Base-by-base conservation (phyloP, 495 filamentous ascomycete genomes). In the Aspergillus wentii region DNA sequence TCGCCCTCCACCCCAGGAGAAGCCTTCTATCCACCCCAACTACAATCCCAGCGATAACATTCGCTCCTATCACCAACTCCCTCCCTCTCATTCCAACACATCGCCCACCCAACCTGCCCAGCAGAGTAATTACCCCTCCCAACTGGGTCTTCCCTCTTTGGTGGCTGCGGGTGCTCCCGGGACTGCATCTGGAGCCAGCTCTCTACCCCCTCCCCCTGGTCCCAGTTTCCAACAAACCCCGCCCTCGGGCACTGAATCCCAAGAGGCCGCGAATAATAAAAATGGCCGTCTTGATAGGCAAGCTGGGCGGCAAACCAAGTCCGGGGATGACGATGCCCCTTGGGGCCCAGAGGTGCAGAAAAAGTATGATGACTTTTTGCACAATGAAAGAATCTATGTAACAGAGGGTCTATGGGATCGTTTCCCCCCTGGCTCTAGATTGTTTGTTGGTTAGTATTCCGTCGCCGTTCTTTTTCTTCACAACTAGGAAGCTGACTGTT, bases 361-460 rank as follows among this genome's bases (percentile, higher is more conserved):
- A 54, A 74, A 72, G 31, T 97, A 88, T 60, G 87, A 95, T 33
- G 74, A 80, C 22, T 98, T 96, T 56, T 65, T 92, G 8, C 74
- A 77, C 30, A 75, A 88, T 43, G 88, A 94, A 60, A 71, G 85
- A 40, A 68, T 73, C 21, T 89, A 90, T 56, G 86, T 94, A 20
- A 79, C 75, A 7, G 89, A 95, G 48, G 92, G 88, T 35, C 80
- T 88, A 42, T 97, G 91, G 92, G 88, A 97, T 56, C 79, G 82
- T 38, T 97, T 97, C 51, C 91, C 91, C 0, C 67, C 80, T 13
- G 83, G 83, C 0, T 94, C 88, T 2, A 71, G 92, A 44, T 64
- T 98, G 5, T 96, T 97, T 61, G 86, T 97, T 52, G 92, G 92
- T 92, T 66, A 67, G 86, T 74, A 40, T n/a, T n/a, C n/a, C n/a